phyloP scores from a whole-genome alignment of 2,329 filamentous ascomycete genomes.

The Xenoacremonium recifei region DNA sequence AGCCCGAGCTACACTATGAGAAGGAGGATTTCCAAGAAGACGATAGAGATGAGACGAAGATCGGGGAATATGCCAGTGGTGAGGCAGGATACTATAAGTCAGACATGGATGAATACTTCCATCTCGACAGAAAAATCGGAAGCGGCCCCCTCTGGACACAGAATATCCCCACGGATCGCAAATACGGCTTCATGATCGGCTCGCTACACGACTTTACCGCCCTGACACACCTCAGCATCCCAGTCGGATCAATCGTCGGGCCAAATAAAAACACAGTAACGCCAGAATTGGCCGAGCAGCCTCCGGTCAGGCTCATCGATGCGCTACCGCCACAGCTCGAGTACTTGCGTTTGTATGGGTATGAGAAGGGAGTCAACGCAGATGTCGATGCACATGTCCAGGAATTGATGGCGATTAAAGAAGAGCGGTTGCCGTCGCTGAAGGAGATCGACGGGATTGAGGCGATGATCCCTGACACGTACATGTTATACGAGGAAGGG shows the following conservation, averaged over 20 bases:
- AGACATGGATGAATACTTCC: conserved; percentile 1
- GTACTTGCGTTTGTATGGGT: conserved; percentile 9
- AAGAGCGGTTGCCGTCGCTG: neutral
- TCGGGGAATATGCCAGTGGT: neutral
- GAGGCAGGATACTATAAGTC: neutral
- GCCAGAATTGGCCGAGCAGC: conserved; percentile 1
- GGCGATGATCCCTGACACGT: neutral
- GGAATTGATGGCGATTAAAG: conserved; percentile 6
- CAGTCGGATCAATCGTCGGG: too few species aligned
- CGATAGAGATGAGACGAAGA: neutral
- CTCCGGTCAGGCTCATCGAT: conserved; percentile 7
- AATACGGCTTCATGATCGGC: conserved; percentile 6
- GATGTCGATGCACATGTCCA: conserved; percentile 5
- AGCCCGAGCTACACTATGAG: neutral
- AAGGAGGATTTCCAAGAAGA: neutral
- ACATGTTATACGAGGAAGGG: too few species aligned
- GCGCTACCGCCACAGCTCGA: conserved; percentile 8
- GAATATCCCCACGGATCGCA: neutral
- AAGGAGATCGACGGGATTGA: conserved; percentile 4
- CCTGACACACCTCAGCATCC: conserved; percentile 7
- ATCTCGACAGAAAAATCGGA: conserved; percentile 2
- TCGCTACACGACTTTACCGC: conserved; percentile 5
- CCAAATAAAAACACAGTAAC: too few species aligned
- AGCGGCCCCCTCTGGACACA: neutral
- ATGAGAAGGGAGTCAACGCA: conserved; percentile 2